Evolutionary conservation across 225 moss, liverwort and hornwort species (phyloP), one percentile per base, ranked within the genome.

Genomic region (Sphagnum tenellum): DNA sequence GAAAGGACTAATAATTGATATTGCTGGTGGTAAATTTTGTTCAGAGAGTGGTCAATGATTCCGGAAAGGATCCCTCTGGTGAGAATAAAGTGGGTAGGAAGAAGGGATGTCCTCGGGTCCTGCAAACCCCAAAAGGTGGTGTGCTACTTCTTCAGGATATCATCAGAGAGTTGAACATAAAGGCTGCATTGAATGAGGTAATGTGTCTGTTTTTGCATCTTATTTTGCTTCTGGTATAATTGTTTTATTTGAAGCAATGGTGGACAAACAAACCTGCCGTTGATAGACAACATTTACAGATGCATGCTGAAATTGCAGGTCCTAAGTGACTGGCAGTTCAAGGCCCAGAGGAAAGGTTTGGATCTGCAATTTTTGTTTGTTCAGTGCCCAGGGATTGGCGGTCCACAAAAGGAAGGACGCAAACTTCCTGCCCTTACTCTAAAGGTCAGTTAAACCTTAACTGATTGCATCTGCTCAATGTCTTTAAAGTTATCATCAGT

Each of bases 121-220:
- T 57, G n/a, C 49, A 48, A n/a, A 67, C 47, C 54, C 57, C 57
- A 3, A 47, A 67, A 67, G 67, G 67, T 12, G 57, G 48, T 49
- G 67, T 67, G 47, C 47, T 67, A 10, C 59, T 67, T 57, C 67
- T 67, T 8, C 57, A 57, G 8, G 67, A 67, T 49, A 67, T 67
- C 45, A 67, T 67, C 10, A 57, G 67, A 5, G 67, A 67, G 54
- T 12, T 67, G 48, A 57, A 67, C 49, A 67, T 67, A 3, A 67
- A 67, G 47, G 57, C 57, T 47, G 67, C 67, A 46, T 46, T 67
- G 46, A 57, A 46, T 14, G 67, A 67, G 67, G 67, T 67, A 48
- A 29, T 10, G 47, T 55, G 52, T 9, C 7, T 9, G 3, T 56
- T 44, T 10, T 8, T 56, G 46, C 48, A 12, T 64, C 48, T 64